Evolutionary conservation across 495 filamentous ascomycete species (phyloP), one percentile per base, ranked within the genome.

Genomic region (Lasiosphaeria hispida): DNA sequence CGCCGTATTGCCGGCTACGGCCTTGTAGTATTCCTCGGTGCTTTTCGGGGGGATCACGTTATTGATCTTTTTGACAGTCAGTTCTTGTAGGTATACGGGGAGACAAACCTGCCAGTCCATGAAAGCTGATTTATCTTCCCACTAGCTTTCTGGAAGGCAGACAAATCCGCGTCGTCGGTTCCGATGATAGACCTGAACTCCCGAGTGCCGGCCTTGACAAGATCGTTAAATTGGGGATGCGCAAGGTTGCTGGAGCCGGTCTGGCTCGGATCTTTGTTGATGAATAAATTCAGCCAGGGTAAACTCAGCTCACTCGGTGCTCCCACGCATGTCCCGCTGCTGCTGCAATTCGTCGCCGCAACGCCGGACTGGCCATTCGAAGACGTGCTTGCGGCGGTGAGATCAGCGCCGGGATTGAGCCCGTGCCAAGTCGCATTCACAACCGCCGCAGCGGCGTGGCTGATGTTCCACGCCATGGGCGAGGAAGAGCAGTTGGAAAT

Each of bases 51-150:
- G 63, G 19, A 70, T 61, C 19, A 63, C 34, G 19, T 59, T 15
- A 47, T 72, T 64, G 18, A 30, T 43, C 66, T 70, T 76, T 61
- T 30, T 30, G 23, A 30, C 23, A 2, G 78, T 66, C 14, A 67
- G 13, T 2, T 9, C n/a, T 36, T 14, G 33, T 38, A 17, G 17
- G 37, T 10, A 13, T 36, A 36, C 4, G 23, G 11, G 6, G 17
- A 4, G 17, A 50, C 45, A 11, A 17, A 10, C n/a, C 76, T 61
- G 79, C 69, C 17, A 68, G 14, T 0, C 77, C 79, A 48, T 80
- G 76, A 64, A 69, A 79, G 3, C 65, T 71, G 33, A 82, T 65
- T 65, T 41, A 82, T 56, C 55, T 79, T 80, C 10, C 73, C 73
- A 0, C 78, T 77, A 4, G 60, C 43, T 7, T 61, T 39, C 2